Evolutionary conservation across 106 monocot species (phyloP), one percentile per base, ranked within the genome.

Genomic region (Acorus gramineus): DNA sequence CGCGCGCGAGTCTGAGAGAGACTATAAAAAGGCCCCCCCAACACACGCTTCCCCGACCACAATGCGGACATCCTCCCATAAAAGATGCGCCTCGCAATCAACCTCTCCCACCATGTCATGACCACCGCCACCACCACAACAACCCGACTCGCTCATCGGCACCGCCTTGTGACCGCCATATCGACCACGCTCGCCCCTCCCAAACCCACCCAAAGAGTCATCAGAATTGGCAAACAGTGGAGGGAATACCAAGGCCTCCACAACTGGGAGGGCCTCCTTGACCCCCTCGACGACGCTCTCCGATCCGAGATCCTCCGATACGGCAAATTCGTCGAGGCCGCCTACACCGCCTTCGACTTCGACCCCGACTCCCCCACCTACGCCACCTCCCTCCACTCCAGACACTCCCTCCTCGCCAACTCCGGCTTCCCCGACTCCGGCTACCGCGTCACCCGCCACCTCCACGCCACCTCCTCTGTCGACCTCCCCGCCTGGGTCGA

Each of bases 301-400:
- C 93, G 93, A 14, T 86, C 89, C 45, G 93, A 89, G 75, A 66
- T 94, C 65, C n/a, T 94, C 44, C 85, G 89, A n/a, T 89, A 89
- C 71, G 89, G 93, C 3, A 89, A 94, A n/a, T 69, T 81, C 66
- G 84, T 94, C 63, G 83, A 86, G 56, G 74, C 28, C 28, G 28
- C 28, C 28, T 28, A 28, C 28, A 28, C 76, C 4, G 69, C 76
- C 8, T 76, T 28, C 28, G 28, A 28, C 28, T 28, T 28, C 28
- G 28, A 76, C 72, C 67, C 60, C 61, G 65, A 68, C 52, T 81
- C 77, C 73, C 67, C 68, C 63, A 59, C 77, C 48, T 49, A 42
- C 55, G 69, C 76, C 9, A 44, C 58, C 3, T 52, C 49, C 6
- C 61, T 46, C 3, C 59, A 63, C 50, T 42, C 59, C 50, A 53